These are phyloP conservation scores for Lycium ferocissimum DNA, from an alignment of 257 asterid genomes.

Conservation along the genomic window DNA sequence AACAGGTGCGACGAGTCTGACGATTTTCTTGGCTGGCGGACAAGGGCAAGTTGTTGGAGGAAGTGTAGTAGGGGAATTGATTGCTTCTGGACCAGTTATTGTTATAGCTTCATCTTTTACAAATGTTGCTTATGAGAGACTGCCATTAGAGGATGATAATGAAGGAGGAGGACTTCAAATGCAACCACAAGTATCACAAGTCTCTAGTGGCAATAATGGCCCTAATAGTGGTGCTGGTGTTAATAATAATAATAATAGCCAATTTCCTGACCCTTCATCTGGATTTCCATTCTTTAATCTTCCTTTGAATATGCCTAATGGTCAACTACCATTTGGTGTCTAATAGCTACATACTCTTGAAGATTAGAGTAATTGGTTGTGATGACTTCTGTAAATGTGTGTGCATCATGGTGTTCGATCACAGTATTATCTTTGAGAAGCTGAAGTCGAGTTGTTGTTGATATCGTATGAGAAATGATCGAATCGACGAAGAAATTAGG, in stretches of 20 bases:
- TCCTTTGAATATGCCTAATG: conserved; percentile 35
- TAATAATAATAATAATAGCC: not conserved
- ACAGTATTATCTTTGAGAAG: not conserved
- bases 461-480: not conserved
- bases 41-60: conserved; percentile 37
- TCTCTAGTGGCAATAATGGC: conserved; percentile 6
- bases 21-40: conserved; percentile 30
- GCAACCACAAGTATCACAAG: conserved; percentile 24
- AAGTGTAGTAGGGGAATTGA: conserved; percentile 32
- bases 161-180: conserved; percentile 11
- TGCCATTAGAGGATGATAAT: conserved; percentile 33
- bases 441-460: not conserved
- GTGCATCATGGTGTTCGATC: not conserved
- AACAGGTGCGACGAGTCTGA: conserved; percentile 32
- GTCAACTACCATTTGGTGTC: conserved; percentile 32
- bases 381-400: not conserved
- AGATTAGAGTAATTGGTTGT: conserved; percentile 6
- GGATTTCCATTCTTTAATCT: conserved; percentile 36
- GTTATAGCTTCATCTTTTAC: conserved; percentile 35
- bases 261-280: conserved; percentile 33
- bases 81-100: conserved; percentile 33
- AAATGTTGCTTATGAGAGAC: conserved; percentile 36
- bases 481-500: not conserved
- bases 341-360: conserved; percentile 8
- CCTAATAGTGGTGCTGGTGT: not conserved